Conservation (phyloP, 768 basidiomycete genomes). For the Collybia mongolica region DNA sequence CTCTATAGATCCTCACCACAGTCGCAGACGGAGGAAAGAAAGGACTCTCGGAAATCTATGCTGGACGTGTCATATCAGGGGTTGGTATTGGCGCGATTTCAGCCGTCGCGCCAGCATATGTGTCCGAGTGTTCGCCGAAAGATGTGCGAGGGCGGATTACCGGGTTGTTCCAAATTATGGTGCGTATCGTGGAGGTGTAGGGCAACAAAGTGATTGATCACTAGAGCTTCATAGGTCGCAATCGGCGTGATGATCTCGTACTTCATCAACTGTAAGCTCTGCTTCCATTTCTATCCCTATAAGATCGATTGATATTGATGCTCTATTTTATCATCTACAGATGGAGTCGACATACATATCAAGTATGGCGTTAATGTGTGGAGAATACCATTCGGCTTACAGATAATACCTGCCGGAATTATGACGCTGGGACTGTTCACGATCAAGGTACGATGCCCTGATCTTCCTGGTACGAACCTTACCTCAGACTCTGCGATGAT, state of each 20-base stretch:
- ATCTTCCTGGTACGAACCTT: too few species aligned
- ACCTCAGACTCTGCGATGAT: too few species aligned
- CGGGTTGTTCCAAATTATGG: constrained; percentile 86
- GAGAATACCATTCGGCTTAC: constrained; percentile 76
- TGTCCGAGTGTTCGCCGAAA: constrained; percentile 87
- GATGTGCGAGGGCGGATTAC: constrained; percentile 84
- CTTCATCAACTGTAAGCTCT: constrained; percentile 68
- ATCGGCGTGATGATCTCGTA: constrained; percentile 85
- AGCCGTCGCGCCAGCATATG: constrained; percentile 80
- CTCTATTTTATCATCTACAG: constrained; percentile 26
- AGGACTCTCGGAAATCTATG: constrained; percentile 73
- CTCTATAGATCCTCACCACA: constrained; percentile 66
- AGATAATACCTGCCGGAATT: constrained; percentile 74
- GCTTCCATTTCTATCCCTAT: neutral
- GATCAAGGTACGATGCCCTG: constrained; percentile 40
- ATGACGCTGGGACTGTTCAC: constrained; percentile 71
- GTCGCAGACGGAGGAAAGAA: constrained; percentile 49
- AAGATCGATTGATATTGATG: neutral
- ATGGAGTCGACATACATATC: constrained; percentile 59
- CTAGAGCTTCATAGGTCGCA: constrained; percentile 41
- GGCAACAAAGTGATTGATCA: neutral
- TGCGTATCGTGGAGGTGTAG: constrained; percentile 10
- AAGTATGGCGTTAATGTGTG: constrained; percentile 48
- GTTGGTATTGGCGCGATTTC: constrained; percentile 82
- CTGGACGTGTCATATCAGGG: constrained; percentile 80